Evolutionary conservation across 1,284 basidiomycete genomes (phyloP), one percentile per base, ranked within the genome.

Genomic region (Blastosporella zonata): DNA sequence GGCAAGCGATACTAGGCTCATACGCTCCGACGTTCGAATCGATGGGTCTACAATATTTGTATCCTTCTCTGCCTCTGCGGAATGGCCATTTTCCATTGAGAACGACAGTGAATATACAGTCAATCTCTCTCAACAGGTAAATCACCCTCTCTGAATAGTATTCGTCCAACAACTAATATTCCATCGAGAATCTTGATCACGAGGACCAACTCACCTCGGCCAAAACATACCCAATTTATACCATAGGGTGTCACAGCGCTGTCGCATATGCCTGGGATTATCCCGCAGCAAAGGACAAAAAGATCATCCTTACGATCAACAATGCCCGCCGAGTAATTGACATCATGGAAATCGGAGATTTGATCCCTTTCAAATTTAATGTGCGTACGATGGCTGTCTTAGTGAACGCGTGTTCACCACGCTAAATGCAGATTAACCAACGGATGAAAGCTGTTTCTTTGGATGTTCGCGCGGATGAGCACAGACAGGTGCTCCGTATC

Each of bases 261-360:
- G 66, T 79, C 46, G 72, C 78, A 44, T 99, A 98, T 63, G 89
- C 94, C 5, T 99, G 97, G 97, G 97, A 99, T 65, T 85, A 81
- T 55, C 97, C 97, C 1, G 91, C 94, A 7, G 84, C 86, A 2
- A 73, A 73, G 46, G 85, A 90, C 60, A 99, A 97, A 72, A 86
- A 84, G 57, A 75, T 99, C 34, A 69, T 82, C 44, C 71, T 99
- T 12, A 69, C 68, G 12, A 78, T 86, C 47, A 84, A 86, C 38
- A 77, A 79, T 13, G 71, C 80, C 38, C 80, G 82, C n/a, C 79
- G 92, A 33, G 72, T 79, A 20, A 75, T 99, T 46, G 97, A 99
- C 63, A 87, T 97, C 52, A 87, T 97, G 82, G 97, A 98, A 67
- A 99, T 99, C 37, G 97, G 97, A 40, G 83, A 91, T 53, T 79